Conservation (phyloP, 345 rosid genomes). For the Xanthoceras sorbifolium region DNA sequence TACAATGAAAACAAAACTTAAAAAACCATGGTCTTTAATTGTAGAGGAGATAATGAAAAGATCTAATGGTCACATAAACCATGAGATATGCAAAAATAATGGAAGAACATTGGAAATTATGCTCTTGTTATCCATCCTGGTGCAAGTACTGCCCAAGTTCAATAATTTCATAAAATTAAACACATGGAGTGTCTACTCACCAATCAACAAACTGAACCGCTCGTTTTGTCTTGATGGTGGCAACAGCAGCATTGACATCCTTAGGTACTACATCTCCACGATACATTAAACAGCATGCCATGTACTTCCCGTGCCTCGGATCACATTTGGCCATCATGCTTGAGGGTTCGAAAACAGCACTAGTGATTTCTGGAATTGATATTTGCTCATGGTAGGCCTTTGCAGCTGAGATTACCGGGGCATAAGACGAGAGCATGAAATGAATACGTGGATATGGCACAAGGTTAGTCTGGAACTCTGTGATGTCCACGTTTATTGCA, state of each 20-base stretch:
- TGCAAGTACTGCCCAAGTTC: neutral
- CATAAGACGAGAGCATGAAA: constrained; percentile 86
- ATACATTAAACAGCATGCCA: constrained; percentile 88
- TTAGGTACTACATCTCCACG: constrained; percentile 84
- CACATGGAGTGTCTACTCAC: constrained; percentile 37
- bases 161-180: neutral
- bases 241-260: constrained; percentile 80
- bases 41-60: neutral
- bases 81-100: neutral
- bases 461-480: constrained; percentile 82
- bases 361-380: constrained; percentile 78
- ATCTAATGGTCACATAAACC: neutral
- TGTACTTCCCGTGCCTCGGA: constrained; percentile 85
- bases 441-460: constrained; percentile 88
- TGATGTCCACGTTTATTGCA: constrained; percentile 78
- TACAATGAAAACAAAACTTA: neutral
- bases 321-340: constrained; percentile 92
- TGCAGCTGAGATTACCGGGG: constrained; percentile 75
- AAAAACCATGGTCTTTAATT: neutral
- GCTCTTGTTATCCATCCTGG: neutral
- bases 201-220: constrained; percentile 85
- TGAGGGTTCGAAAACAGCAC: constrained; percentile 75
- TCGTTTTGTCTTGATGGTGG: constrained; percentile 74
- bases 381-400: constrained; percentile 85
- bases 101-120: neutral